These are phyloP conservation scores for Hebeloma cylindrosporum DNA, from an alignment of 768 basidiomycete species.

Conservation along the genomic window DNA sequence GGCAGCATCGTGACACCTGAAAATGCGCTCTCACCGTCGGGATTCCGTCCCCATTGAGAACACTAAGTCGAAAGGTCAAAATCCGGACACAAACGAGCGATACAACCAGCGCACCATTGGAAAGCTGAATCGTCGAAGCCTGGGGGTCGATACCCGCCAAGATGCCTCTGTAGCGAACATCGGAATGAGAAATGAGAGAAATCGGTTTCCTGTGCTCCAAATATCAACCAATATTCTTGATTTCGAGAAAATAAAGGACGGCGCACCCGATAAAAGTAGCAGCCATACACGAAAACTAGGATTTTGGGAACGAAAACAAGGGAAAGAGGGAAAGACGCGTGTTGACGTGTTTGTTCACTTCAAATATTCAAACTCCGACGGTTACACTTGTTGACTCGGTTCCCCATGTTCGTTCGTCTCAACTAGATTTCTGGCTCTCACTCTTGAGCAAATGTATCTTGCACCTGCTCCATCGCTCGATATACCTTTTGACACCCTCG, in stretches of 20 bases:
- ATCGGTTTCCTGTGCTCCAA: constrained; percentile 69
- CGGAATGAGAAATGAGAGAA: constrained; percentile 86
- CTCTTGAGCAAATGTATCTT: not conserved
- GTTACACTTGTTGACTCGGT: not conserved
- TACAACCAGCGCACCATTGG: constrained; percentile 58
- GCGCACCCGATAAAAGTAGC: constrained; percentile 74
- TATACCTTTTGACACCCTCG: no score
- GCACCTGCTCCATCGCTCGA: no score
- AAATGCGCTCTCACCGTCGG: constrained; percentile 66
- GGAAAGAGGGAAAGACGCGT: constrained; percentile 21
- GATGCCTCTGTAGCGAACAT: constrained; percentile 88
- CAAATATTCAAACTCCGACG: constrained; percentile 27
- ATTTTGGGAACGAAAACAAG: constrained; percentile 11
- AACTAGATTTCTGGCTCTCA: no score
- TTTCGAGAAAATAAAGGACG: not conserved
- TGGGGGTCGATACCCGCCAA: constrained; percentile 84
- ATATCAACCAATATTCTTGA: not conserved
- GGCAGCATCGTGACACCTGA: not conserved
- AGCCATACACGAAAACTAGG: constrained; percentile 48
- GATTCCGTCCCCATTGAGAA: constrained; percentile 89
- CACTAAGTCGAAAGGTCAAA: constrained; percentile 42
- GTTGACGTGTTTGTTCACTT: constrained; percentile 30
- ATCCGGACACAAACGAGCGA: not conserved
- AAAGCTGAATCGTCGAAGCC: constrained; percentile 84
- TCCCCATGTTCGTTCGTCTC: not conserved